Evolutionary conservation across 306 rosid genomes (phyloP), one percentile per base, ranked within the genome.

Genomic region (Cicer pinnatifidum): DNA sequence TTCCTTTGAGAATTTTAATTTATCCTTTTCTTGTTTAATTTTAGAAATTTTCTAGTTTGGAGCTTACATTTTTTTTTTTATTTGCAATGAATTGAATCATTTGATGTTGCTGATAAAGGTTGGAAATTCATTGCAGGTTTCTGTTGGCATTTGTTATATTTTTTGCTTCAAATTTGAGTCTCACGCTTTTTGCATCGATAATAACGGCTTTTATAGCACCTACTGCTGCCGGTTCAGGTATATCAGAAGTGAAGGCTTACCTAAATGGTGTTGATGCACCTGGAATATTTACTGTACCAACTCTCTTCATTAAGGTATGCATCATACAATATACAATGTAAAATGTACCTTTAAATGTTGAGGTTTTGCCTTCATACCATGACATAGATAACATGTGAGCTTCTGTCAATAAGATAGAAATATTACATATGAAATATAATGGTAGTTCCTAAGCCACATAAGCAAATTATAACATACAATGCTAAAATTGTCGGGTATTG

Each of bases 181-280:
- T 94, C 61, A 87, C 96, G 12, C 79, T 91, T 65, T 89, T 94
- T 65, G 88, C 99, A 16, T 74, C 84, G 9, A 16, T 69, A 41
- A 71, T 94, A 75, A 94, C 99, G 74, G 87, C 93, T 53, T 75
- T 81, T 48, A 87, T 94, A 78, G 93, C 96, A 19, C 99, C 97
- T 57, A 77, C 85, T 8, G 99, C 97, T 2, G 74, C 92, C 0
- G 99, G 99, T 19, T 95, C 99, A 8, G 99, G 97, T 54, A 90
- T 91, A 82, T 96, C 97, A 16, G 99, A 95, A 81, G 97, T 95
- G 80, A 95, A 95, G 75, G 99, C 99, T 13, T 95, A 95, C 73
- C 81, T 95, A 52, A 94, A 94, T 61, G 99, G 99, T 1, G 97
- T 94, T 23, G 96, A 94, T 39, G 89, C 99, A 5, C 99, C 97